Base-by-base conservation (phyloP, 768 basidiomycete species). In the Cystofilobasidium bisporidii region DNA sequence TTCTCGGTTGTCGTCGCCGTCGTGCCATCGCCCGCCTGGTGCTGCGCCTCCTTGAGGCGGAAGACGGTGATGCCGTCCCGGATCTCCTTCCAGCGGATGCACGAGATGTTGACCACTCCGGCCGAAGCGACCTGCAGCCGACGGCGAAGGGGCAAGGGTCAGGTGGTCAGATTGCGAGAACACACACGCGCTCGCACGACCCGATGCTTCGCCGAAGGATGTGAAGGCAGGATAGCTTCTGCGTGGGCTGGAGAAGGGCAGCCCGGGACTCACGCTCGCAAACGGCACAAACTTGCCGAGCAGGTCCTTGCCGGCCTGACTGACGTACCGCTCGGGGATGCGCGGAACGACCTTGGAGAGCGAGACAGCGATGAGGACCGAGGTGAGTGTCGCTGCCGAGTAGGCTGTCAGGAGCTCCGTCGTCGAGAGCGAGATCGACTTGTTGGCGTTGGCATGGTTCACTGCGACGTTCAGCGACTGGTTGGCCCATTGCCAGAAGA, bases 31-130 rank as follows among this genome's bases (percentile, higher is more conserved):
- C 69, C 48, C 74, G 67, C 43, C 71, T 58, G n/a, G 33, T 61
- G 18, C 33, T n/a, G n/a, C 38, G 11, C 55, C 36, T 36, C 30
- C 47, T 62, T 64, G 32, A 76, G 66, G 30, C 72, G 74, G 73
- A 71, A 77, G 10, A 75, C 72, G 33, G 73, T 70, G 53, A 75
- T 71, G 43, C 79, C 79, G 38, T 80, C 79, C 17, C 76, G 70
- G 73, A 80, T 79, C 71, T 80, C 79, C 66, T 80, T 80, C 79
- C 78, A 78, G 53, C 76, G 67, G 60, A 76, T 77, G 68, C 76
- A 77, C 2, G 76, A 73, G 64, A 76, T 77, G 66, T 75, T 76
- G 63, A 22, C 26, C 63, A 47, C 26, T 3, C 53, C 53, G 30
- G 53, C 53, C 17, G 53, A 56, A 18, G 53, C 53, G 28, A 56